Evolutionary conservation across 495 filamentous ascomycete genomes (phyloP), one percentile per base, ranked within the genome.

Genomic region (Tuber indicum): DNA sequence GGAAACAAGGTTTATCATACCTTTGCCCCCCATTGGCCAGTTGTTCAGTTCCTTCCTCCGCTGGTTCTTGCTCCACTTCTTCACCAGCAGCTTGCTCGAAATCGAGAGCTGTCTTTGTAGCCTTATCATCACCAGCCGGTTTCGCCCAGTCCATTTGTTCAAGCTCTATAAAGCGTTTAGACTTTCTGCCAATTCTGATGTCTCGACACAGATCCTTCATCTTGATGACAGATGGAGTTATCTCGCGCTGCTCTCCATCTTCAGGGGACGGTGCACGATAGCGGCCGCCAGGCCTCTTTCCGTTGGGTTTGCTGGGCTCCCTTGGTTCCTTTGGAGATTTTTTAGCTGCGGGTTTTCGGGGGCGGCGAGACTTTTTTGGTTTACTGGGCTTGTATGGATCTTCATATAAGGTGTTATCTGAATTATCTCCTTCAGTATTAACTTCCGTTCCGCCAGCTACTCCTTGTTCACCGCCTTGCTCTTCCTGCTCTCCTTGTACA

Each of bases 181-280:
- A 98, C 76, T 90, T 92, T 84, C 90, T 92, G 62, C 96, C 96
- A 12, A 91, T 92, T 41, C 89, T 88, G 42, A 91, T 83, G 81
- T 97, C 93, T 77, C 88, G 91, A 81, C 90, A 92, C 7, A 99
- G 85, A 58, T 97, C 93, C 19, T 87, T 89, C 93, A 99, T 97
- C 75, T 90, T 95, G 47, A 93, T 87, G 1, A 88, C 87, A 7
- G 87, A 87, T 9, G 89, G 87, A 76, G 92, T 89, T 66, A 98
- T 92, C 71, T 91, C 87, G 46, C 90, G 86, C 14, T 85, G 82
- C 83, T 97, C 94, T 1, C 92, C 91, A 80, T 91, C 91, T 77
- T 94, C 92, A 2, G 93, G 94, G 1, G 93, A 96, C 14, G 86
- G 84, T 79, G 90, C 87, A 52, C 90, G 87, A 81, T 84, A 84